Conservation (phyloP, 1,284 basidiomycete species). For the Porogramme epimiltina region DNA sequence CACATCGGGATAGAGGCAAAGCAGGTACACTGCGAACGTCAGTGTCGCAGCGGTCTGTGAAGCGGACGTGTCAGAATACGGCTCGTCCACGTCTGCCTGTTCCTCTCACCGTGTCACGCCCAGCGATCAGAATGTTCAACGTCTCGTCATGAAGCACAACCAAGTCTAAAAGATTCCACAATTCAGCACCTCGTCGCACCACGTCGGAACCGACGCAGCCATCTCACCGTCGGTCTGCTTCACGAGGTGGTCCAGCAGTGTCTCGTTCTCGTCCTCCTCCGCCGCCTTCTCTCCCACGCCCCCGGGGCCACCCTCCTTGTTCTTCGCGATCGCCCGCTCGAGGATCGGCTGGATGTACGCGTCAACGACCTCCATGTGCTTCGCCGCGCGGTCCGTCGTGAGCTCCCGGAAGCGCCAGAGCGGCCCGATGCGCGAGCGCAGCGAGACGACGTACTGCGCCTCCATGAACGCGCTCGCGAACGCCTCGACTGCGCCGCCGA, state of each 20-base stretch:
- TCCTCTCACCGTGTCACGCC: conserved; percentile 45
- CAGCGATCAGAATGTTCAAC: conserved; percentile 43
- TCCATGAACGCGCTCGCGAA: conserved; percentile 43
- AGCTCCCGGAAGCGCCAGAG: conserved; percentile 22
- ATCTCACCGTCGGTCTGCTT: conserved; percentile 32
- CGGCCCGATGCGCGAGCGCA: conserved; percentile 35
- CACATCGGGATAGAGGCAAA: conserved; percentile 41
- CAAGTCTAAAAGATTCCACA: conserved; percentile 12
- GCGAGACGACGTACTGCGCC: conserved; percentile 36
- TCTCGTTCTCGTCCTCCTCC: conserved; percentile 23
- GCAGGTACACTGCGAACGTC: conserved; percentile 43
- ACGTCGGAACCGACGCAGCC: too few relatives aligned
- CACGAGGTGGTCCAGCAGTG: conserved; percentile 42
- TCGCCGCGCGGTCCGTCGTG: conserved; percentile 6
- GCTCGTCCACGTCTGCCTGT: too few relatives aligned
- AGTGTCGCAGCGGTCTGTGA: conserved; percentile 37
- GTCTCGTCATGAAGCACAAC: conserved; percentile 39
- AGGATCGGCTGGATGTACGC: conserved; percentile 42
- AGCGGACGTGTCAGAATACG: neutral
- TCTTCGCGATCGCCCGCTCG: conserved; percentile 36
- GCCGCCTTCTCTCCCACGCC: conserved; percentile 11
- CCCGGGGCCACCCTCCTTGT: conserved; percentile 17
- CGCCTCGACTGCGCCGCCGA: conserved; percentile 19
- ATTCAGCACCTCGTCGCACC: too few relatives aligned
- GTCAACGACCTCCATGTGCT: conserved; percentile 24